A percentile compares a stretch with the other conserved stretches of the same genome.
phyloP scores from a whole-genome alignment of 176 grass and related monocot genomes.

The Phoenix roebelenii region DNA sequence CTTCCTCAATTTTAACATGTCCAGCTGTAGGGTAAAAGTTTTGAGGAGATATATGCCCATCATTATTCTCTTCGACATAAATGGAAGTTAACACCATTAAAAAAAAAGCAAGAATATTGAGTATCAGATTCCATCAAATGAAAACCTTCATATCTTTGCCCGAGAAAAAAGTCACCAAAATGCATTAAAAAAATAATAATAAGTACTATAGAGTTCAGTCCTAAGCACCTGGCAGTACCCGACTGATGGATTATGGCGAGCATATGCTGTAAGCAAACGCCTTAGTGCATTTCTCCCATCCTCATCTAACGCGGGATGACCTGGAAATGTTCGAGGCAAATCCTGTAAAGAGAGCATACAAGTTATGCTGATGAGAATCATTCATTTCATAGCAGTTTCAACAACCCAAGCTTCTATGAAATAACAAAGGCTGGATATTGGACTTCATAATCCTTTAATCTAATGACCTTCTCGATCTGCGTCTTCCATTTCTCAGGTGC shows the following conservation, averaged over 20 bases:
- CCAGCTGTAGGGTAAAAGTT: too few species aligned
- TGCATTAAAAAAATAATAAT: too few species aligned
- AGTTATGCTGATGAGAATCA: constrained; percentile 8
- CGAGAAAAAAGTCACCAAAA: too few species aligned
- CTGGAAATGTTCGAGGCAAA: constrained; percentile 93
- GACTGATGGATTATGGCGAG: constrained; percentile 96
- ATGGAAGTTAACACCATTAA: too few species aligned
- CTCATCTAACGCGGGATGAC: constrained; percentile 86
- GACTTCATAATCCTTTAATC: constrained; percentile 25
- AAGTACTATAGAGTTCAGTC: too few species aligned
- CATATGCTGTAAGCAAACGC: constrained; percentile 89
- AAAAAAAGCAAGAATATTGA: too few species aligned
- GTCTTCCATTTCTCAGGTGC: constrained; percentile 83
- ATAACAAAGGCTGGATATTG: background rate
- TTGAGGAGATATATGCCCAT: too few species aligned
- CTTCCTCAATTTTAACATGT: too few species aligned
- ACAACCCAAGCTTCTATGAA: background rate
- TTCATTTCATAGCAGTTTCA: background rate
- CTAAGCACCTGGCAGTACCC: constrained; percentile 80
- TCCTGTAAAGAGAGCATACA: constrained; percentile 58
- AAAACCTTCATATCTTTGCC: too few species aligned
- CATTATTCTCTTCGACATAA: too few species aligned
- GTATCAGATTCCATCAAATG: too few species aligned
- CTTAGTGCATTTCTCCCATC: constrained; percentile 83
- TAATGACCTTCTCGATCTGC: constrained; percentile 93